Evolutionary conservation across 2,329 filamentous ascomycete genomes (phyloP), one percentile per base, ranked within the genome.

Genomic region (Colletotrichum endophyticum): DNA sequence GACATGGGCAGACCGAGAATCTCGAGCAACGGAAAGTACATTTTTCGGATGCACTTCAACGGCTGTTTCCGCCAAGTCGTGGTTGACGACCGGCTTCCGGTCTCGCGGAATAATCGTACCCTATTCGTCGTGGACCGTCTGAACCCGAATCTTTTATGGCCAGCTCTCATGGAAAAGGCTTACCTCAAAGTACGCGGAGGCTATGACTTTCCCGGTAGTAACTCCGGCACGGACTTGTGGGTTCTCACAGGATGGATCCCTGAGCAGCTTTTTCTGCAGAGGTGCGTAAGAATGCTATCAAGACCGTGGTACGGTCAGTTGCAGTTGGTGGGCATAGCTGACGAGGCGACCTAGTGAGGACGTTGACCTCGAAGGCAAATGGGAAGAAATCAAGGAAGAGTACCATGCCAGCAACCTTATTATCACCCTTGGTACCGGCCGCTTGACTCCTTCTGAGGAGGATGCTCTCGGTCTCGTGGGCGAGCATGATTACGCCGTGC

Each of bases 191-290:
- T 99, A 13, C 92, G 96, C 72, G 97, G 97, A 32, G 97, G 97
- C 39, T 99, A 99, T 83, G 96, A 99, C 82, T 99, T 99, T 79
- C 96, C 97, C 0, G 97, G 97, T 9, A 99, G 97, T 81, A 99
- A 99, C 83, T 99, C 96, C 1, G 96, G 95, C 13, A 99, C 96
- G 4, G 97, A 99, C 84, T 86, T 99, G 6, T 98, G 95, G 92
- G 94, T 98, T 2, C 86, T 99, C 71, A 98, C 95, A 0, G 96
- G 97, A 34, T 99, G 97, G 97, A 96, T 99, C 66, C 97, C 97
- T 0, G 96, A 99, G 85, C 97, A 99, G 83, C 88, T 99, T 2
- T 98, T 98, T 80, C 88, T 99, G 2, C 96, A 98, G 81, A 93
- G 90, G 91, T 92, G 84, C 79, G 84, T 78, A 2, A 22, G 32